These are phyloP conservation scores for Aspergillus sp. DNA, from an alignment of 2,329 filamentous ascomycete genomes.

Conservation along the genomic window DNA sequence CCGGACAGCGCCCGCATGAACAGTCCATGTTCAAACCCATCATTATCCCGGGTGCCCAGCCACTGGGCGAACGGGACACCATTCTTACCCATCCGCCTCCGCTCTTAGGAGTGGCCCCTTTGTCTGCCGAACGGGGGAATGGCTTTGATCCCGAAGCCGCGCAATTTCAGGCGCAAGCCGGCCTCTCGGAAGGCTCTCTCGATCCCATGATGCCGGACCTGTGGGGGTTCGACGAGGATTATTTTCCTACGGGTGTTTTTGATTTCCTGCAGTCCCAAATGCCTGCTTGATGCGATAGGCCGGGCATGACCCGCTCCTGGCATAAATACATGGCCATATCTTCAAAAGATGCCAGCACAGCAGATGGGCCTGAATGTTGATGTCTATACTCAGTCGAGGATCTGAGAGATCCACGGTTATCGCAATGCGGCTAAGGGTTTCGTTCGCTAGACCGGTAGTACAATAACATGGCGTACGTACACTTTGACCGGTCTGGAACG, in stretches of 20 bases:
- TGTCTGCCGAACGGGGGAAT: constrained; percentile 40
- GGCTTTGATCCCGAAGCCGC: constrained; percentile 21
- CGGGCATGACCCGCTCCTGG: not conserved
- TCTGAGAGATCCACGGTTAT: too few species aligned
- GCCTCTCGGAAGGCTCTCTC: constrained; percentile 37
- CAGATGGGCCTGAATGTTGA: not conserved
- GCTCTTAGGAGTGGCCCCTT: constrained; percentile 36
- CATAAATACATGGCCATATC: not conserved
- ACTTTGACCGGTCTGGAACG: not conserved
- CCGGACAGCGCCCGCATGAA: constrained; percentile 25
- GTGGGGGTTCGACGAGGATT: constrained; percentile 43
- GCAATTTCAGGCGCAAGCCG: constrained; percentile 25
- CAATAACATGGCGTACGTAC: not conserved
- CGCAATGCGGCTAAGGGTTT: too few species aligned
- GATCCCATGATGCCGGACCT: constrained; percentile 43
- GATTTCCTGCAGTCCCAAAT: constrained; percentile 44
- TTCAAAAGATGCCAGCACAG: not conserved
- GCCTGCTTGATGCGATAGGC: constrained; percentile 30
- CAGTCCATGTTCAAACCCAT: constrained; percentile 37
- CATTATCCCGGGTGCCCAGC: constrained; percentile 36
- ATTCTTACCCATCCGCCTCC: constrained; percentile 38
- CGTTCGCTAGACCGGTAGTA: not conserved
- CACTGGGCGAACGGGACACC: constrained; percentile 37
- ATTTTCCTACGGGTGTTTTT: constrained; percentile 43
- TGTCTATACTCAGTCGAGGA: not conserved